Base-by-base conservation (phyloP, 1,284 basidiomycete genomes). In the Sutorius eximius region DNA sequence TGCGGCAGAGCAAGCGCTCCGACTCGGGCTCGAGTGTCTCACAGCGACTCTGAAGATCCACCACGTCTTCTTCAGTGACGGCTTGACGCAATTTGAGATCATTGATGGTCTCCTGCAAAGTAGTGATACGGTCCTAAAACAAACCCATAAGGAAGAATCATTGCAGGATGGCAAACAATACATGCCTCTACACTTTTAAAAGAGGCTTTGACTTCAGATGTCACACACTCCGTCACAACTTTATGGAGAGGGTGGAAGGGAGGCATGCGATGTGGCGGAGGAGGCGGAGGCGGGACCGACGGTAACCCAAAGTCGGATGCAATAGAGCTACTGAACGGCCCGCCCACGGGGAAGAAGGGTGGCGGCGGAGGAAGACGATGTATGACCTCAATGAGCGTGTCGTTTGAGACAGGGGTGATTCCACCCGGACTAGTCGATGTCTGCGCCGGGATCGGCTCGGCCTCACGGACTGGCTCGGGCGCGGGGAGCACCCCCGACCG, bases 1-100 rank as follows among this genome's bases (percentile, higher is more conserved):
- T 56, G 10, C 71, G 71, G 37, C 58, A 64, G 16, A 73, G 58
- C 32, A 72, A 32, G 70, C 72, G 43, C 61, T 69, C 49, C 73
- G 68, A 55, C 61, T 67, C 54, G 41, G 70, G 65, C 24, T 73
- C 77, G 18, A 77, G 69, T n/a, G 67, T 68, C 32, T 77, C 72
- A 29, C 77, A 66, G 40, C 78, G 76, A 10, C 68, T 67, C 27
- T 78, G 64, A 32, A 76, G 70, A n/a, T 77, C 75, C 42, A 76
- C 71, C 40, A 81, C 68, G 38, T 76, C 72, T 11, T 70, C 64
- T 37, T 72, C 70, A 5, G 64, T 62, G 20, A 56, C 52, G 0
- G 51, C 37, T 43, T 71, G 69, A 24, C 69, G 69, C 12, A 59
- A 61, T 33, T 55, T 60, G 2, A 73, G 49, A 32, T 54, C 56